Percentiles rank a stretch among this genome's conserved stretches.
Conservation (phyloP, 176 grass and related monocot genomes). For the Typha latifolia region DNA sequence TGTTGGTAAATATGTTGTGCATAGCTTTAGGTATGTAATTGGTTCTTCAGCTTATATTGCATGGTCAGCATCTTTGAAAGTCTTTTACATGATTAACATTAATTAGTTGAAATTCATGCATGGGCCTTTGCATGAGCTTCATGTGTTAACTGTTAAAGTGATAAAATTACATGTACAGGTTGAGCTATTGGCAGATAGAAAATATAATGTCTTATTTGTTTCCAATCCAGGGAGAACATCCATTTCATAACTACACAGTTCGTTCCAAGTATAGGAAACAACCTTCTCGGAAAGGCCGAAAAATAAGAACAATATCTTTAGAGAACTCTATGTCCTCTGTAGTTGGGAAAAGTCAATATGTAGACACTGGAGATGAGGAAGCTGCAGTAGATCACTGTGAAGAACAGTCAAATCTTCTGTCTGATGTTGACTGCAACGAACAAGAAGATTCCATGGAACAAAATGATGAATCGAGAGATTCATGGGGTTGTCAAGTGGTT, state of each 20-base stretch:
- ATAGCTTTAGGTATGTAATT: too few species aligned
- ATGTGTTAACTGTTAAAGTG: background rate
- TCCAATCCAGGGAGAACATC: slow-evolving; percentile 63
- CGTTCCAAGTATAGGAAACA: slow-evolving; percentile 76
- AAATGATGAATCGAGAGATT: slow-evolving; percentile 20
- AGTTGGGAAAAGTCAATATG: slow-evolving; percentile 15
- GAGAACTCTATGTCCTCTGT: slow-evolving; percentile 26
- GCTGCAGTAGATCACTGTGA: slow-evolving; percentile 26
- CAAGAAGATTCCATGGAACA: slow-evolving; percentile 17
- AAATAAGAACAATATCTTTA: slow-evolving; percentile 20
- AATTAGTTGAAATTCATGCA: too few species aligned
- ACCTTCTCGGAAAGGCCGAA: slow-evolving; percentile 27
- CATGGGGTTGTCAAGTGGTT: slow-evolving; percentile 22
- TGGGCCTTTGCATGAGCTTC: background rate
- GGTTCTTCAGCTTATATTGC: too few species aligned
- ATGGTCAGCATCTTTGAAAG: too few species aligned
- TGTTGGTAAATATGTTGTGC: too few species aligned
- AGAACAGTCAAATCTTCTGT: slow-evolving; percentile 26
- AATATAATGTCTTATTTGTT: background rate
- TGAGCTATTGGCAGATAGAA: background rate
- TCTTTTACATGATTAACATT: too few species aligned
- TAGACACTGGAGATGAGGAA: slow-evolving; percentile 18
- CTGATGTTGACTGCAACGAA: slow-evolving; percentile 20
- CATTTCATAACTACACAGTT: slow-evolving; percentile 95
- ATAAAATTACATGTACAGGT: background rate